Percentiles rank a stretch among this genome's conserved stretches.
phyloP scores from a whole-genome alignment of 2,329 filamentous ascomycete genomes.

The Cadophora sp. region DNA sequence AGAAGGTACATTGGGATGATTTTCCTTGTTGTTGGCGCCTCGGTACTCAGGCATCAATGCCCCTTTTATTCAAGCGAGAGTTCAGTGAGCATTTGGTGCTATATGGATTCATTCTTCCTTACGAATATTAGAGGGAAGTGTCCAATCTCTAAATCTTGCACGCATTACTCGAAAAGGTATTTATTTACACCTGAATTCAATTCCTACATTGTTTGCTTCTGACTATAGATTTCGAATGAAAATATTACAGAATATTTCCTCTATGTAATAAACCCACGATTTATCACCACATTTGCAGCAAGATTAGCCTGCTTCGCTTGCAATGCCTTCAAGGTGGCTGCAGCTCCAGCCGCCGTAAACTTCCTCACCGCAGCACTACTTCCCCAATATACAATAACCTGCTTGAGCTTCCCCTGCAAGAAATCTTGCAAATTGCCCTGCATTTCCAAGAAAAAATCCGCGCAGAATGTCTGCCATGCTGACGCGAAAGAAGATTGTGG shows the following conservation, averaged over 20 bases:
- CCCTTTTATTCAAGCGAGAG: slow-evolving; percentile 6
- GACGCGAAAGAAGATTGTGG: no score
- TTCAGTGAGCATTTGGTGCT: no score
- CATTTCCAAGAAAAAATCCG: no score
- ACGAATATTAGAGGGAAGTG: slow-evolving; percentile 9
- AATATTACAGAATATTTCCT: slow-evolving; percentile 9
- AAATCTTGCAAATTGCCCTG: no score
- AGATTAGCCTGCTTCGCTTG: slow-evolving; percentile 13
- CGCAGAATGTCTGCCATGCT: no score
- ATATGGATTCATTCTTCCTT: slow-evolving; percentile 10
- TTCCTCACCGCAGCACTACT: no score
- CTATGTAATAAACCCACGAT: slow-evolving; percentile 12
- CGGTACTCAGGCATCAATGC: slow-evolving; percentile 3
- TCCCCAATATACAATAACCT: no score
- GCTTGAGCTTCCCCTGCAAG: no score
- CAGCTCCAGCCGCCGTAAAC: no score
- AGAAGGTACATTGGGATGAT: not conserved
- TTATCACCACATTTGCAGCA: slow-evolving; percentile 9
- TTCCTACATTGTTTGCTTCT: slow-evolving; percentile 7
- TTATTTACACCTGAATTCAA: slow-evolving; percentile 4
- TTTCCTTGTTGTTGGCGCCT: slow-evolving; percentile 8
- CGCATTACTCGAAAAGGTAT: not conserved
- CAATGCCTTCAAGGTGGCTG: not conserved
- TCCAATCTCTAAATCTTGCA: not conserved
- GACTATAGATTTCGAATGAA: slow-evolving; percentile 7